Evolutionary conservation across 495 filamentous ascomycete species (phyloP).

Genomic region (Penicillium dipodomyicola): DNA sequence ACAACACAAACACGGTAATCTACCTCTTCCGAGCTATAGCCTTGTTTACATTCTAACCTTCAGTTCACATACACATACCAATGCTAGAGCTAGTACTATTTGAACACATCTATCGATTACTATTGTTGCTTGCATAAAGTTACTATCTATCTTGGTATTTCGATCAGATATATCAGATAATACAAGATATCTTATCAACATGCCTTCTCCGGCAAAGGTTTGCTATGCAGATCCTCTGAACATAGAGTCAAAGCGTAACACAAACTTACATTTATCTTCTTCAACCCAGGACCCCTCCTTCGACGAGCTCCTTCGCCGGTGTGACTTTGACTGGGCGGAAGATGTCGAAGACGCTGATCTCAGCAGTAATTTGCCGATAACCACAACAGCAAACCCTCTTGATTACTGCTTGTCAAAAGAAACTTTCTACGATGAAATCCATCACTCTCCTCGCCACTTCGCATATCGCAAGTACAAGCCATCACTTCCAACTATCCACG

Average conservation of each 20-base stretch:
- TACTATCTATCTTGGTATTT: not conserved
- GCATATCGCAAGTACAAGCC: not conserved
- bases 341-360: constrained; percentile 6
- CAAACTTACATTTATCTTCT: not conserved
- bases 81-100: too few species aligned
- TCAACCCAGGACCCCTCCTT: not conserved
- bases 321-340: constrained; percentile 18
- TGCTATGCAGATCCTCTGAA: not conserved
- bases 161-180: not conserved
- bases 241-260: not conserved
- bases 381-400: not conserved
- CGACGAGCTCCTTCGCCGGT: constrained; percentile 3
- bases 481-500: not conserved
- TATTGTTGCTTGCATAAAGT: not conserved
- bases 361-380: not conserved
- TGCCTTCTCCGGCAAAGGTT: not conserved
- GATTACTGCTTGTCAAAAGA: not conserved
- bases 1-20: not conserved
- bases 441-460: not conserved
- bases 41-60: not conserved
- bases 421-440: not conserved
- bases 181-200: not conserved
- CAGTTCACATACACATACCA: not conserved
- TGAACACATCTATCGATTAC: too few species aligned
- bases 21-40: not conserved